Evolutionary conservation across 2,329 filamentous ascomycete genomes (phyloP), one percentile per base, ranked within the genome.

Genomic region (Nakataea oryzae): DNA sequence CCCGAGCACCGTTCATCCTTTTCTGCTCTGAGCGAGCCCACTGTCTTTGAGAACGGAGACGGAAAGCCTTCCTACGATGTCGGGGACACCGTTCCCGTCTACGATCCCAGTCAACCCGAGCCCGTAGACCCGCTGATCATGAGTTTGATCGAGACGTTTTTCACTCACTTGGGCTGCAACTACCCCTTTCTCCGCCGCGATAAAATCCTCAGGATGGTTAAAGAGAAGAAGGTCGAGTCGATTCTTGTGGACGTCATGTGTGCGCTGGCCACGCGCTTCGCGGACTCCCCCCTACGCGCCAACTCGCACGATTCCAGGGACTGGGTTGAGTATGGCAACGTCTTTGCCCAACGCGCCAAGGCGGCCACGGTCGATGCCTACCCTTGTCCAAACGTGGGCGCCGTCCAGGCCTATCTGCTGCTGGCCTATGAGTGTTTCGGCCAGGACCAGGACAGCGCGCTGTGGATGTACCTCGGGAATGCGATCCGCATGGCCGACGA

Each of bases 401-500:
- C 90, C 12, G 90, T 95, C 0, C 92, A 96, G 68, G 90, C 91
- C 0, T 92, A 88, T 59, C 75, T 96, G 13, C 76, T 96, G 30
- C 84, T 96, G 74, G 91, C 91, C 0, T 96, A 96, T 69, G 91
- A 96, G 67, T 88, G 93, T 56, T 96, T 96, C 67, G 92, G 91
- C 1, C 89, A 90, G 13, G 90, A 91, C 66, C 90, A 93, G 68
- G 92, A 96, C 69, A 96, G 91, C 71, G 90, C 91, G 0, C 74
- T 96, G 8, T 96, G 92, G 91, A 96, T 96, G 91, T 96, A 96
- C 70, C 79, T 96, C 1, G 92, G 91, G 0, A 87, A 93, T 60
- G 88, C 91, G 0, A 96, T 96, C 64, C 86, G 91, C 5, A 89
- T 92, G 86, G 87, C 88, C 0, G 85, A 91, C 63, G 89, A 93